phyloP scores from a whole-genome alignment of 331 rosid species.

The Ulmus americana region DNA sequence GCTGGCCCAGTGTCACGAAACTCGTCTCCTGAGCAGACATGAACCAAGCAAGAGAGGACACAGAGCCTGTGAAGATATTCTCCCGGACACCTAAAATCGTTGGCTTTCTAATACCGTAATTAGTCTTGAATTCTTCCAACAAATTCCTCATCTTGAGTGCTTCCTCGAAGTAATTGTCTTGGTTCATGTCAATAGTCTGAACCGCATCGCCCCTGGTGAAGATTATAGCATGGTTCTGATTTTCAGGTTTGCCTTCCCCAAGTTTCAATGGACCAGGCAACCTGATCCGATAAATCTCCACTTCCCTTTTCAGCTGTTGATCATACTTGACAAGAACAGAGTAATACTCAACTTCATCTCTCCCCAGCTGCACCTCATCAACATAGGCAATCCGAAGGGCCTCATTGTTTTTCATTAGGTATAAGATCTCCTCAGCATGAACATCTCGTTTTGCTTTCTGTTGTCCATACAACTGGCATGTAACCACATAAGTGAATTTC shows the following conservation, averaged over 20 bases:
- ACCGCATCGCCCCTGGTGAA: constrained; percentile 92
- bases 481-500: constrained; percentile 84
- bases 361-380: constrained; percentile 59
- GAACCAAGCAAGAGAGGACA: constrained; percentile 96
- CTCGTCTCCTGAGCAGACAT: constrained; percentile 92
- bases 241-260: constrained; percentile 98
- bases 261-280: constrained; percentile 90
- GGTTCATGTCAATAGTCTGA: constrained; percentile 97
- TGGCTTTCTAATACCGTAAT: constrained; percentile 64
- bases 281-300: constrained; percentile 72
- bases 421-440: constrained; percentile 79
- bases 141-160: constrained; percentile 94
- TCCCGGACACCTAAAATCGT: constrained; percentile 95
- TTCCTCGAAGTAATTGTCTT: constrained; percentile 91
- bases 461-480: constrained; percentile 82
- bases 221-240: constrained; percentile 91
- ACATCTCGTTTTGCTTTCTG: constrained; percentile 61
- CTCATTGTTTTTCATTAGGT: constrained; percentile 77
- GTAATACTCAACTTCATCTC: constrained; percentile 66
- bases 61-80: constrained; percentile 90
- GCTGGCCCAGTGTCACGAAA: constrained; percentile 90
- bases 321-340: constrained; percentile 93
- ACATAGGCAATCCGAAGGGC: constrained; percentile 94
- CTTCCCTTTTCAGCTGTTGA: constrained; percentile 63
- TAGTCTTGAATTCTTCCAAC: constrained; percentile 61